Evolutionary conservation across 495 filamentous ascomycete species (phyloP), one percentile per base, ranked within the genome.

Genomic region (Symbiotaphrina buchneri): DNA sequence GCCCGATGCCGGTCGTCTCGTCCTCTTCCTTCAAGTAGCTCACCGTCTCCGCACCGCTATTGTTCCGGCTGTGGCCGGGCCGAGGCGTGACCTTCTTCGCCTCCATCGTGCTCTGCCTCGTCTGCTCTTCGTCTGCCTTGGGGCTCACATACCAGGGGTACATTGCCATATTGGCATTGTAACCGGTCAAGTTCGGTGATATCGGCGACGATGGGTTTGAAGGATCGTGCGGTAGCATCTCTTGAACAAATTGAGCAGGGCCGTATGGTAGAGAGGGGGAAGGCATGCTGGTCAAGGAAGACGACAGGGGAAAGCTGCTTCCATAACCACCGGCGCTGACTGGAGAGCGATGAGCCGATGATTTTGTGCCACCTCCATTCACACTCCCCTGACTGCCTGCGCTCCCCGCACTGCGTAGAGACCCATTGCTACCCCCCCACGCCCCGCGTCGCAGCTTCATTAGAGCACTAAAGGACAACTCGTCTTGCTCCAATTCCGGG

Each of bases 351-450:
- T 25, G 22, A 13, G 22, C 22, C 8, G 8, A 7, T 25, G 22
- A 25, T 25, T 34, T 11, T 13, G n/a, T 26, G 32, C 32, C 6
- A 31, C n/a, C 32, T 21, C n/a, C n/a, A n/a, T n/a, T n/a, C n/a
- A n/a, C 13, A 34, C 32, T 34, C 8, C 8, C 8, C 13, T 25
- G 65, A 29, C 67, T 76, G 20, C 67, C 67, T 26, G 69, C 67
- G 40, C 63, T 64, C 36, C 20, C 27, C 5, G 33, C 37, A 23
- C 68, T 77, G 16, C 59, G 58, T 8, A 78, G 46, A 41, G 76
- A 83, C 0, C 58, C 71, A 41, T 80, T 71, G 38, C 77, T 84
- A 0, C 77, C 77, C 21, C 78, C 78, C 67, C 79, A 91, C 0
- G 80, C 76, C 29, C 63, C 70, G 6, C 62, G 70, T 1, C 80